Percentiles rank a stretch among this genome's conserved stretches.
These are phyloP conservation scores for Cryptococcus sp. DNA, from an alignment of 1,284 basidiomycete genomes.

Conservation along the genomic window DNA sequence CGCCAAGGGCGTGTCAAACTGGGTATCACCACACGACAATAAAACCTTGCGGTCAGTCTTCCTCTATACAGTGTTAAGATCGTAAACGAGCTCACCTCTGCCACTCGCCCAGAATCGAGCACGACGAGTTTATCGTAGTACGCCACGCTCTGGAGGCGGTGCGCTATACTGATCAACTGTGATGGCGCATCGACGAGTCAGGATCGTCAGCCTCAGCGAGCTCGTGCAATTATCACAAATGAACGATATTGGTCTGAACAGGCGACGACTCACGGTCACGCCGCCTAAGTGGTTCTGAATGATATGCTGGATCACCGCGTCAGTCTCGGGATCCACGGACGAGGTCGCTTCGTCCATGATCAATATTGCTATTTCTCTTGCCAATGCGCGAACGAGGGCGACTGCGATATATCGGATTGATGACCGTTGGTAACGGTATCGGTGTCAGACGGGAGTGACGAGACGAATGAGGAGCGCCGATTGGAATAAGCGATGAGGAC, in stretches of 20 bases:
- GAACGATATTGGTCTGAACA: neutral
- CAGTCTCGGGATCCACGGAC: constrained; percentile 76
- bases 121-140: constrained; percentile 52
- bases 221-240: neutral
- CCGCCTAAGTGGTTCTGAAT: constrained; percentile 69
- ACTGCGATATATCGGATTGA: constrained; percentile 42
- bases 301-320: constrained; percentile 70
- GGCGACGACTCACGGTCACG: constrained; percentile 31
- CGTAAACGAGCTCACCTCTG: constrained; percentile 25
- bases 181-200: constrained; percentile 39
- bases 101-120: constrained; percentile 45
- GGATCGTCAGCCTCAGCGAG: neutral
- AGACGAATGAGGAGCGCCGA: neutral
- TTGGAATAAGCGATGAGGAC: constrained; percentile 2
- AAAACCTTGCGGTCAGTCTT: neutral
- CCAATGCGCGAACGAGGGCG: constrained; percentile 68
- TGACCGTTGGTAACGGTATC: neutral
- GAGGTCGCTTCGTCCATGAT: constrained; percentile 59
- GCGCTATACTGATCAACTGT: constrained; percentile 68
- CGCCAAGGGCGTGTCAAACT: constrained; percentile 49
- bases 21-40: neutral
- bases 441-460: too few relatives aligned
- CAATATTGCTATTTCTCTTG: constrained; percentile 69
- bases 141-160: constrained; percentile 72
- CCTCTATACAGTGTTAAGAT: neutral